phyloP scores from a whole-genome alignment of 129 eudicot genomes.

The Chrysanthemum lavandulifolium region DNA sequence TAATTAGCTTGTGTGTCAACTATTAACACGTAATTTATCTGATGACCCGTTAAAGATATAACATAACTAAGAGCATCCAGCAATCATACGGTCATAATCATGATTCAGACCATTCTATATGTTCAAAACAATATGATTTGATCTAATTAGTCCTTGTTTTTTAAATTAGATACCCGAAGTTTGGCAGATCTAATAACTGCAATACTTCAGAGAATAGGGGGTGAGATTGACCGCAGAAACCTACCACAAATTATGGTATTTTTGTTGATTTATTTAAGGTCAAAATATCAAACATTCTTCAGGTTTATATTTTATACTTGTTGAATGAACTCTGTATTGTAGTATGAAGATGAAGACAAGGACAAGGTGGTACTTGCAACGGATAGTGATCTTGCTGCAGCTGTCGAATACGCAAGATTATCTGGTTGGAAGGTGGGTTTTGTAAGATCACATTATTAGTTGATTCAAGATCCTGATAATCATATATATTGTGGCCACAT shows the following conservation, averaged over 20 bases:
- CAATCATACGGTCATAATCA: background rate
- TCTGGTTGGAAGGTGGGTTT: conserved; percentile 79
- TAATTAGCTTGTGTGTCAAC: background rate
- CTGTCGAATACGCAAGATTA: conserved; percentile 82
- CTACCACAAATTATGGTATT: conserved; percentile 93
- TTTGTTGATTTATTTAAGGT: background rate
- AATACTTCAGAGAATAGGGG: conserved; percentile 84
- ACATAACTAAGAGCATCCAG: background rate
- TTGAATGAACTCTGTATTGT: conserved; percentile 11
- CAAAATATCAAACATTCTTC: background rate
- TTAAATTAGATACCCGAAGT: conserved; percentile 62
- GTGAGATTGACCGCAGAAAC: conserved; percentile 78
- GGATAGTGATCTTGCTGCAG: conserved; percentile 90
- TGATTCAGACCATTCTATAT: background rate
- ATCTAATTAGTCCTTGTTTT: conserved; percentile 3
- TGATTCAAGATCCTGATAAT: background rate
- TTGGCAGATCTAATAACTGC: conserved; percentile 83
- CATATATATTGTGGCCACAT: too few species aligned
- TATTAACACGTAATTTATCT: background rate
- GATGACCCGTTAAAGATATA: background rate
- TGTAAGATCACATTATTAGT: background rate
- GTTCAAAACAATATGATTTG: conserved; percentile 4
- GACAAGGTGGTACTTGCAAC: conserved; percentile 84
- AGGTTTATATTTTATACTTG: conserved; percentile 17
- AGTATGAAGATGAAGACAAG: conserved; percentile 97